Evolutionary conservation across 2,329 filamentous ascomycete genomes (phyloP).

Genomic region (Neurospora sp.): DNA sequence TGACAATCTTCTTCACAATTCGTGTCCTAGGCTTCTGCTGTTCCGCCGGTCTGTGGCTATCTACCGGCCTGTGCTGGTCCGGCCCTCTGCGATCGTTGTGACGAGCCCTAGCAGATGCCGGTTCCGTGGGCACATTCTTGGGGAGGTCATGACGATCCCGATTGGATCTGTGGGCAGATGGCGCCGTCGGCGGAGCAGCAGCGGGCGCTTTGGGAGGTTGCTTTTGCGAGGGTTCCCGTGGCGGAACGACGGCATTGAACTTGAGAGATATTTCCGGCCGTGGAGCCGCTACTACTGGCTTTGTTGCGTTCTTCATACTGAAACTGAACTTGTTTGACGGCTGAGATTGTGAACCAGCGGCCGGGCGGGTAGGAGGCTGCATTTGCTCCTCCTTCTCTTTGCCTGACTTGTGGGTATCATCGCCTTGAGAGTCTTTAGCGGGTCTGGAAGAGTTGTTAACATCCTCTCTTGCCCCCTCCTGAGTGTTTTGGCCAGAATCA

Average conservation of each 20-base stretch:
- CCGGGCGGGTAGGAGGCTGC: constrained; percentile 43
- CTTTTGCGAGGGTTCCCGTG: constrained; percentile 26
- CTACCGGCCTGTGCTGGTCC: constrained; percentile 17
- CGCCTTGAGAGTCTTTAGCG: constrained; percentile 54
- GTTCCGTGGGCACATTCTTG: constrained; percentile 29
- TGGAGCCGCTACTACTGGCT: constrained; percentile 44
- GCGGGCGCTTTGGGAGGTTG: not conserved
- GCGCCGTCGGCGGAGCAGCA: constrained; percentile 8
- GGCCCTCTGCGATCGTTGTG: constrained; percentile 12
- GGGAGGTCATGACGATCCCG: constrained; percentile 10
- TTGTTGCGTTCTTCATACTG: constrained; percentile 67
- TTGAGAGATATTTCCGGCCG: constrained; percentile 59
- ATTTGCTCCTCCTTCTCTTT: constrained; percentile 40
- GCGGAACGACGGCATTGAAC: constrained; percentile 52
- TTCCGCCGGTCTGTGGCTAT: constrained; percentile 17
- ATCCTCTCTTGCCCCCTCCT: constrained; percentile 33
- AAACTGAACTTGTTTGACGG: constrained; percentile 73
- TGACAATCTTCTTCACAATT: constrained; percentile 57
- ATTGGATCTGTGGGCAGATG: not conserved
- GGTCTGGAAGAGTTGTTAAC: constrained; percentile 52
- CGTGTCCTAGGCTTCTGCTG: constrained; percentile 41
- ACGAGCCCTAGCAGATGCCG: constrained; percentile 36
- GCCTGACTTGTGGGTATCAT: constrained; percentile 43
- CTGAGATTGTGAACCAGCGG: constrained; percentile 42
- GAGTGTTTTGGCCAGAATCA: constrained; percentile 17